phyloP scores from a whole-genome alignment of 352 stramenopile species.

The Globisporangium takayamanum region DNA sequence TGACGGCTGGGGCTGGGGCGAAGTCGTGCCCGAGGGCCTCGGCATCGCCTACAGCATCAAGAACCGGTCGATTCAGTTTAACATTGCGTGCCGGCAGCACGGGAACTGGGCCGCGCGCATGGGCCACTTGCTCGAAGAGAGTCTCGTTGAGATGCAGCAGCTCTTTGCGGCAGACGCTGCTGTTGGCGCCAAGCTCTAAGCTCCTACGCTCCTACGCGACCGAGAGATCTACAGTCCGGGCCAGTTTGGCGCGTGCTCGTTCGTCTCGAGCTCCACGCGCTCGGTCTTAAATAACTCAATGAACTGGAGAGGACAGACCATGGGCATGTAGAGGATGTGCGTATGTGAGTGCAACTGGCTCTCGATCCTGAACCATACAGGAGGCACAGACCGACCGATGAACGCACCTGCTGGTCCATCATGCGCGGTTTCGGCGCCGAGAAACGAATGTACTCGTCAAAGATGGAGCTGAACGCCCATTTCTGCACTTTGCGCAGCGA shows the following conservation, averaged over 20 bases:
- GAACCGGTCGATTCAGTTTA: constrained; percentile 72
- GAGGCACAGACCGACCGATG: background rate
- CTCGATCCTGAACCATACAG: background rate
- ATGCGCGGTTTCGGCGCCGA: constrained; percentile 80
- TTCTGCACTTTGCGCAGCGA: constrained; percentile 76
- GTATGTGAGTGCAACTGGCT: background rate
- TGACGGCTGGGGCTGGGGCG: constrained; percentile 79
- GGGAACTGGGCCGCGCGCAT: constrained; percentile 46
- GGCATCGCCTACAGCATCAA: constrained; percentile 84
- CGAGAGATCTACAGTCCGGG: constrained; percentile 20
- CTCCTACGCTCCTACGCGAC: constrained; percentile 3
- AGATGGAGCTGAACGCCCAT: constrained; percentile 80
- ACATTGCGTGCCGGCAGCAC: constrained; percentile 68
- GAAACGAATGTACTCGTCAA: constrained; percentile 85
- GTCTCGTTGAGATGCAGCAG: constrained; percentile 71
- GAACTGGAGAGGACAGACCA: constrained; percentile 31
- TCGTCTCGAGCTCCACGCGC: constrained; percentile 45
- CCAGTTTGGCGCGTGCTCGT: constrained; percentile 60
- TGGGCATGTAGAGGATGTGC: background rate
- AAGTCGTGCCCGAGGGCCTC: constrained; percentile 71
- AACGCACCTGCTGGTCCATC: constrained; percentile 78
- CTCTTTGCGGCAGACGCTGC: constrained; percentile 32
- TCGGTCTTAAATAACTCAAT: constrained; percentile 84
- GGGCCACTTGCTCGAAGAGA: constrained; percentile 70
- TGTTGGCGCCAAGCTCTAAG: constrained; percentile 28